Percentiles rank a stretch among this genome's conserved stretches.
Conservation (phyloP, 2,329 filamentous ascomycete genomes). For the Thelonectria discophora region DNA sequence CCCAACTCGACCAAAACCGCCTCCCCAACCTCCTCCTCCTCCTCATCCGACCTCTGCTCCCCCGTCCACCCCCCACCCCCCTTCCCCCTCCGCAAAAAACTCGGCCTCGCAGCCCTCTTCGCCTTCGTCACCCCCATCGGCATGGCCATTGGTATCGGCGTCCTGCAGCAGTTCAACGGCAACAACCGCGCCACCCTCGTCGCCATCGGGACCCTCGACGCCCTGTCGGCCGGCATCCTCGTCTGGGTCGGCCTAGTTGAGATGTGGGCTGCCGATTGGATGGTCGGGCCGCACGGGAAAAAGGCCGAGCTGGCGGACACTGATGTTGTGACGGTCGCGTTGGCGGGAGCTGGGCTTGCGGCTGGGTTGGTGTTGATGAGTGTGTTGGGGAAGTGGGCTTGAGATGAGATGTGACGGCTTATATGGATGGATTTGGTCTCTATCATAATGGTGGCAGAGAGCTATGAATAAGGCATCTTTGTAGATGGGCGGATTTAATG, state of each 20-base stretch:
- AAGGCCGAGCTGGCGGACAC: conserved; percentile 63
- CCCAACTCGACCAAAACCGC: conserved; percentile 40
- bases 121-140: conserved; percentile 78
- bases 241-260: conserved; percentile 83
- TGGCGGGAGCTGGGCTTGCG: conserved; percentile 64
- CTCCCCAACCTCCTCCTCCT: conserved; percentile 34
- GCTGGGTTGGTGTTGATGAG: conserved; percentile 75
- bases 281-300: conserved; percentile 54
- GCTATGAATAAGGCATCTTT: not conserved
- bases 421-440: not conserved
- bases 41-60: conserved; percentile 25
- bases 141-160: conserved; percentile 82
- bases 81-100: conserved; percentile 59
- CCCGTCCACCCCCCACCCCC: conserved; percentile 17
- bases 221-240: conserved; percentile 77
- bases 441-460: not conserved
- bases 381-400: conserved; percentile 77
- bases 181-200: conserved; percentile 74
- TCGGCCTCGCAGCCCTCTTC: conserved; percentile 70
- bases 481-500: not conserved
- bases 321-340: conserved; percentile 54
- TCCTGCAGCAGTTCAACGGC: conserved; percentile 75
- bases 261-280: conserved; percentile 83
- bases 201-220: conserved; percentile 77
- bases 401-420: not conserved